A percentile compares a stretch with the other conserved stretches of the same genome.
These are phyloP conservation scores for Fusarium agapanthi DNA, from an alignment of 2,329 filamentous ascomycete genomes.

Conservation along the genomic window DNA sequence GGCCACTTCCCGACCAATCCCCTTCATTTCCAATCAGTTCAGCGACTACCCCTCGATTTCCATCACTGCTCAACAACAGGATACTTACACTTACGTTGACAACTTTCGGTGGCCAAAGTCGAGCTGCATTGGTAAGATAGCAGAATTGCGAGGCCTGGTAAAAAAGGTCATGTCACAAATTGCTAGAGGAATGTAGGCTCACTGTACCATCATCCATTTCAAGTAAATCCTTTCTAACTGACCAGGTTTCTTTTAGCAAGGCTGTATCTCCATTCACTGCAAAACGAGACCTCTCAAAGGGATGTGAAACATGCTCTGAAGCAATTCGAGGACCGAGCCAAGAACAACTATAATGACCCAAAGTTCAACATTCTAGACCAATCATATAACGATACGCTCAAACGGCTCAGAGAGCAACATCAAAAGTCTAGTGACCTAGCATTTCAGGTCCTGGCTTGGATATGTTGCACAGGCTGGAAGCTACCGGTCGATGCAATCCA, in stretches of 20 bases:
- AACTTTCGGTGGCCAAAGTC: background rate
- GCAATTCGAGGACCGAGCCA: fast-evolving
- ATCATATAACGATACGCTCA: fast-evolving
- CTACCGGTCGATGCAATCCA: background rate
- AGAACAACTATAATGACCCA: fast-evolving
- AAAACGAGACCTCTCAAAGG: fast-evolving
- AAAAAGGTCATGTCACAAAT: fast-evolving
- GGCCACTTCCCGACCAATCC: background rate
- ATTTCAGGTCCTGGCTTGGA: background rate
- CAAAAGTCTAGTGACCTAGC: background rate
- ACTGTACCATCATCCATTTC: fast-evolving
- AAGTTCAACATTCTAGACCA: background rate
- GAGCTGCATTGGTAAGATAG: fast-evolving
- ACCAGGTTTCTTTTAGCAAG: background rate
- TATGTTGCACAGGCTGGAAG: background rate
- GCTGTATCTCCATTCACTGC: background rate
- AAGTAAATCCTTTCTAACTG: fast-evolving
- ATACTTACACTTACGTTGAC: background rate
- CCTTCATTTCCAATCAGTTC: background rate
- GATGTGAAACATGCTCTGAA: fast-evolving
- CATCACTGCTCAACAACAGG: fast-evolving
- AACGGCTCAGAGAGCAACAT: background rate
- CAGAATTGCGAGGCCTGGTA: fast-evolving
- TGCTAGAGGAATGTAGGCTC: fast-evolving
- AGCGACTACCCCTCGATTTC: fast-evolving